Base-by-base conservation (phyloP, 805 yeast genomes). In the Saturnispora hagleri region DNA sequence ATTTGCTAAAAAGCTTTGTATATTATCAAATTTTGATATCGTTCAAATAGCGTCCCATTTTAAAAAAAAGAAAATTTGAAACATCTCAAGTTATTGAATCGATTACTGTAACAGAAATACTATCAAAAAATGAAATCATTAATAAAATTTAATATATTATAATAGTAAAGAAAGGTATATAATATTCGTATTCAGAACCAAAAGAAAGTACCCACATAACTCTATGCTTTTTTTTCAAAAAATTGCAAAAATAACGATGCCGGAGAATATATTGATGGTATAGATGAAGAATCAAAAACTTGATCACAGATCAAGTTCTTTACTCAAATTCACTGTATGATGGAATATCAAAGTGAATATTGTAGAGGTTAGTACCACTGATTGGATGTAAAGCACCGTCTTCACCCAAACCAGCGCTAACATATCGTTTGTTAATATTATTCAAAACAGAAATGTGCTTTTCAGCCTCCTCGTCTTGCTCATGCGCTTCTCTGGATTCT, bases 281-380 rank as follows among this genome's bases (percentile, higher is more conserved):
- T 18, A 18, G 10, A 18, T 38, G 13, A 18, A 38, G 26, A 31
- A 31, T 38, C 12, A 38, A 18, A 38, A 18, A 18, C 5, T 38
- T 38, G 42, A 38, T 38, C 42, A 38, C 42, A 38, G 22, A 38
- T 38, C 42, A 41, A 41, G 28, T 1, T 26, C 24, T 24, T 26
- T 22, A 35, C 15, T 55, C 57, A 48, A 52, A 58, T 43, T 57
- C 55, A 13, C 57, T 43, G 40, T 57, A 79, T 40, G 76, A 70
- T 18, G 95, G 95, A 60, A 86, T 79, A 43, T 86, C 90, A 55
- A 86, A 69, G 65, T 86, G 95, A 76, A 87, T 84, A 64, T 77
- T 84, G 28, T 90, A 90, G 41, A 86, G 79, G 58, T 77, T 73
- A 2, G 91, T 86, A 44, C 77, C 76, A 17, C 76, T 71, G 2